A percentile compares a stretch with the other conserved stretches of the same genome.
Evolutionary conservation across 2,329 filamentous ascomycete genomes (phyloP).

Genomic region (Fusarium buharicum): DNA sequence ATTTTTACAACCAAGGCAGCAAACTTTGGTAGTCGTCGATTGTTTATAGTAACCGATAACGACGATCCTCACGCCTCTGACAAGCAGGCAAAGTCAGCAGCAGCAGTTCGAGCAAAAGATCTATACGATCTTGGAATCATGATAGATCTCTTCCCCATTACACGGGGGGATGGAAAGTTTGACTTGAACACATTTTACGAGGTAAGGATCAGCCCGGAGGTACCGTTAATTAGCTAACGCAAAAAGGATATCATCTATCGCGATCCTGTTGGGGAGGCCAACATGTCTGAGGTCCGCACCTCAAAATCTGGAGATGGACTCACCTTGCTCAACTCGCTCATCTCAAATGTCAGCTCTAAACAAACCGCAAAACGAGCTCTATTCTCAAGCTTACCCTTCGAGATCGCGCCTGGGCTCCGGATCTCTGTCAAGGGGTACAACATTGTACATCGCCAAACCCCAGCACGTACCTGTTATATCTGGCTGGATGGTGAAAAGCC

Average conservation of each 20-base stretch:
- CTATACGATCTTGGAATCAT: slow-evolving; percentile 91
- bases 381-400: slow-evolving; percentile 87
- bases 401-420: slow-evolving; percentile 83
- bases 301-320: slow-evolving; percentile 79
- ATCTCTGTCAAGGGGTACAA: slow-evolving; percentile 97
- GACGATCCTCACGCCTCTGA: slow-evolving; percentile 83
- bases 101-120: slow-evolving; percentile 90
- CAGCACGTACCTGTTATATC: slow-evolving; percentile 85
- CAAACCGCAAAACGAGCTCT: slow-evolving; percentile 85
- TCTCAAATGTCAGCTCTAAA: slow-evolving; percentile 91
- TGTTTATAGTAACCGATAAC: slow-evolving; percentile 97
- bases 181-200: slow-evolving; percentile 91
- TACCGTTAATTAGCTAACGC: slow-evolving; percentile 4
- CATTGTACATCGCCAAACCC: slow-evolving; percentile 83
- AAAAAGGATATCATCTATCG: slow-evolving; percentile 88
- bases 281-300: slow-evolving; percentile 63
- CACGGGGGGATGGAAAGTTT: slow-evolving; percentile 75
- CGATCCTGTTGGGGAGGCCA: slow-evolving; percentile 75
- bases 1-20: slow-evolving; percentile 95
- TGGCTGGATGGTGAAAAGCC: slow-evolving; percentile 88
- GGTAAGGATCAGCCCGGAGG: slow-evolving; percentile 58
- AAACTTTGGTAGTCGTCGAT: slow-evolving; percentile 88
- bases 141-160: slow-evolving; percentile 94
- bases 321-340: slow-evolving; percentile 78
- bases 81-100: slow-evolving; percentile 77